Base-by-base conservation (phyloP, 805 yeast genomes). In the Citeromyces matritensis region DNA sequence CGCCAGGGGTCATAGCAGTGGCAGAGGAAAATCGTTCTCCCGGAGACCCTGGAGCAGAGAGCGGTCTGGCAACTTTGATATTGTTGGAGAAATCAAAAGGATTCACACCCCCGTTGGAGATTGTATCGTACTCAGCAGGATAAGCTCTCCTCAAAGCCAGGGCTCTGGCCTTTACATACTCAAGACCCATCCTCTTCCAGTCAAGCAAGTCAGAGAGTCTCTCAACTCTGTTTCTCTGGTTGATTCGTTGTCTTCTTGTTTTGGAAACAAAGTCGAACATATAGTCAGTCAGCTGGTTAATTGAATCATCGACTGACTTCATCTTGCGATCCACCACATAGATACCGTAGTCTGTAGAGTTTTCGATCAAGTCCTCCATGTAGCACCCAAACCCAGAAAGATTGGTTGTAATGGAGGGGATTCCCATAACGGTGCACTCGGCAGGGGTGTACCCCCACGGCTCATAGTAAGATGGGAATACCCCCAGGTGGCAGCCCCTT, bases 361-460 rank as follows among this genome's bases (percentile, higher is more conserved):
- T 82, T 51, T 88, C 96, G 51, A 88, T 88, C 40, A 88, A 65
- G 53, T 88, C 96, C 57, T 88, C 98, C 97, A 88, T 88, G 59
- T 88, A 88, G 42, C 97, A 93, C 31, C 98, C 98, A 50, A 88
- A 88, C 1, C 98, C 98, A 2, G 95, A 83, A 37, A 88, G 60
- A 52, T 88, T 88, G 27, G 98, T 88, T 8, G 98, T 88, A 47
- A 88, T 82, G 5, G 95, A 83, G 11, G 98, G 98, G 37, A 91
- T 94, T 35, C 98, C 98, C 98, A 88, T 88, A 15, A 91, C 98
- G 1, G 98, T 88, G 62, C 98, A 91, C 54, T 88, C 98, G 6
- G 97, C 97, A 3, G 98, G 98, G 2, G 98, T 88, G 55, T 88
- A 88, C 26, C 98, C 98, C 98, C 98, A 88, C 4, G 98, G 98